Base-by-base conservation (phyloP, 2,329 filamentous ascomycete genomes). In the Microsporum canis region DNA sequence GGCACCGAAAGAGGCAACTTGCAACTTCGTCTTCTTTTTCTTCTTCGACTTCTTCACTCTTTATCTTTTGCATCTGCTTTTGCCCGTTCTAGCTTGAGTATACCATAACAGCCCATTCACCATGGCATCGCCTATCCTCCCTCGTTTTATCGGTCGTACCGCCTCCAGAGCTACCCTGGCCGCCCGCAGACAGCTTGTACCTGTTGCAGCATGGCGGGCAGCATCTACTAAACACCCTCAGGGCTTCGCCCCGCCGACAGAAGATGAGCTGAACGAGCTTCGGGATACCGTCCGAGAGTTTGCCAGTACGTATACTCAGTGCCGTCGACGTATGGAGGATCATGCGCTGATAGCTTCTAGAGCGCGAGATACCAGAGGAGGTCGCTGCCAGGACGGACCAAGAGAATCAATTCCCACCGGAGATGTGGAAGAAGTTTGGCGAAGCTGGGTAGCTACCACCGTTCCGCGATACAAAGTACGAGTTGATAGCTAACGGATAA, bases 341-440 rank as follows among this genome's bases (percentile, higher is more conserved):
- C 10, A 33, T 53, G 49, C 17, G 17, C 49, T 53, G 49, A 53
- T 31, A 10, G 17, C 6, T 23, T 14, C 29, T 29, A 79, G 85
- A 88, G 63, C 85, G 92, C 69, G 91, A 96, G 74, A 91, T 97
- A 61, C 78, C 90, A 23, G 88, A 90, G 72, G 86, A 91, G 66
- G 78, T 96, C 12, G 94, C 92, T 0, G 82, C 88, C 8, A 79
- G 79, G 61, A 95, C 91, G n/a, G 92, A 99, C 77, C 83, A 83
- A 70, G 80, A 81, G 70, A 97, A 97, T 80, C 85, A 84, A 57
- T 99, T 99, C 73, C 94, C 94, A 2, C 82, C 84, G 58, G 85
- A 88, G 5, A 92, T 99, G 87, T 99, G 94, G 94, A 80, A 82
- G 73, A 96, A 96, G 77, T 80, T 99, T 57, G 94, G 94, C 64